Evolutionary conservation across 2,329 filamentous ascomycete genomes (phyloP), one percentile per base, ranked within the genome.

Genomic region (Apiospora arundinis): DNA sequence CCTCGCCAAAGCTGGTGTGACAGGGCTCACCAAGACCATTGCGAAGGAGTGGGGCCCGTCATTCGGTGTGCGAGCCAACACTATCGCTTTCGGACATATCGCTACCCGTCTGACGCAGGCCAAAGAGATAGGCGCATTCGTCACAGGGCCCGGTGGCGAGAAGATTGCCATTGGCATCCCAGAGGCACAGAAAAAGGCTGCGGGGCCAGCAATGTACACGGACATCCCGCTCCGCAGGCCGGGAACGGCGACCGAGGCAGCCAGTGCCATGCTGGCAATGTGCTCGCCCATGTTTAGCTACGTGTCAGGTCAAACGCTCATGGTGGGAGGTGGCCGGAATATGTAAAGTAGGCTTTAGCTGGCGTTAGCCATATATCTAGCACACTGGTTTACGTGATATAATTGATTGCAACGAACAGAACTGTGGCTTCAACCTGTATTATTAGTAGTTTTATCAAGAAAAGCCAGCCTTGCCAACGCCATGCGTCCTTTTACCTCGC

Each of bases 31-130:
- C 72, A 97, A 96, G 85, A 95, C 94, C 1, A 94, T 97, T 78
- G 94, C 94, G 3, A 97, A 97, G 84, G 92, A 97, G 85, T 97
- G 94, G 95, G 94, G 94, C 0, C 94, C 93, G 0, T 82, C 86
- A 48, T 97, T 95, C 77, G 94, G 94, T 69, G 94, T 97, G 7
- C 87, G 94, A 72, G 89, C 91, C 52, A 97, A 97, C 82, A 94
- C 93, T 2, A 86, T 97, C 69, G 94, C 94, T 5, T 97, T 97
- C 77, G 95, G 95, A 0, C 89, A 92, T 79, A 95, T 97, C 75
- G 84, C 90, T 76, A 97, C 95, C 0, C 86, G 95, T 3, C 82
- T 97, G 75, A 97, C 95, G 14, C 92, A 91, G 14, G 92, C 93
- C 7, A 97, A 97, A 86, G 95, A 97, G 82, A 89, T 90, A 23